Base-by-base conservation (phyloP, 768 basidiomycete species). In the Multifurca ochricompacta region DNA sequence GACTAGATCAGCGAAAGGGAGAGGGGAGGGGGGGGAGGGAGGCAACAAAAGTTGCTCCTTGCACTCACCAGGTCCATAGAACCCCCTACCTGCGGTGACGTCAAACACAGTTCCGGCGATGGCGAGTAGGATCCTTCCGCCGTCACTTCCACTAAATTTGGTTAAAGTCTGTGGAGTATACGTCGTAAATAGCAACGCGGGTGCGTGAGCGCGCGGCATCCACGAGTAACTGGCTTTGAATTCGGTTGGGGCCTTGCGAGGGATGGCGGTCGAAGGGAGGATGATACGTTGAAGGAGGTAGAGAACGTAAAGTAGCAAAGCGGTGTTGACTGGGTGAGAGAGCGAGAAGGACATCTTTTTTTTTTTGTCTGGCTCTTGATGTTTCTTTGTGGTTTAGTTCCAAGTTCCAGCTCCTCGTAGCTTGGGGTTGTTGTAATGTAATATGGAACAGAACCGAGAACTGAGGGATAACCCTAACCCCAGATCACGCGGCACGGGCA, bases 91-190 rank as follows among this genome's bases (percentile, higher is more conserved):
- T 3, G 80, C 75, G 0, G 89, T 87, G 43, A 98, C 95, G 65
- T 99, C 96, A 67, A 95, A 99, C 50, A 98, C 94, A 31, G 74
- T 82, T 27, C 89, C 79, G 51, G 84, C 80, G 56, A 99, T 96
- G 0, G 87, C 91, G 11, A 97, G 76, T 63, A 96, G 67, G 50
- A 98, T 94, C 58, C 87, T 74, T 28, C 80, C 80, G 16, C 78
- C 77, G 43, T 85, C 74, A 46, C 72, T 72, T 25, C 88, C 83
- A 61, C 78, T 74, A 67, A 83, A 91, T 1, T 78, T 79, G 40
- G 69, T 73, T 23, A 95, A 73, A 2, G 89, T 84, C 67, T 78
- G 81, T 0, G 94, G 83, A 0, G 89, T 94, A 66, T 82, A 96
- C 0, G 78, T 80, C 66, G 81, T 77, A 70, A 82, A 92, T 19